These are phyloP conservation scores for Hyaloscypha variabilis DNA, from an alignment of 495 filamentous ascomycete species.

Conservation along the genomic window DNA sequence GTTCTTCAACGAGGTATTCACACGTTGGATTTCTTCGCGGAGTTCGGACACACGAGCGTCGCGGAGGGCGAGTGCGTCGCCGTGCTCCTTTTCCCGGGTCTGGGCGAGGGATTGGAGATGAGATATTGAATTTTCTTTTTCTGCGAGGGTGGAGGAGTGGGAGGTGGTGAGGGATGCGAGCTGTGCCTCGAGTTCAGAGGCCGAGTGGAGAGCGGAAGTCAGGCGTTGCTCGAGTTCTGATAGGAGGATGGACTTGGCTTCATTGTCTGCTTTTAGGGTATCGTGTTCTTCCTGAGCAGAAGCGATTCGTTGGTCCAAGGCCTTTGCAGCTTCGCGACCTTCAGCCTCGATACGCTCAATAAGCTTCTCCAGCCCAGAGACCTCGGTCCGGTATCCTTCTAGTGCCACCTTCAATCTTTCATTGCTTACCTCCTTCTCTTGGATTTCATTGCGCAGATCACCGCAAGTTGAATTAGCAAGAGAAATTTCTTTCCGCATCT, in stretches of 20 bases:
- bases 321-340: conserved; percentile 38
- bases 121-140: conserved; percentile 20
- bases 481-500: conserved; percentile 45
- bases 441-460: conserved; percentile 52
- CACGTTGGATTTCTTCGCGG: conserved; percentile 38
- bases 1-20: conserved; percentile 37
- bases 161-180: conserved; percentile 13
- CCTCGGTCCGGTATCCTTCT: conserved; percentile 64
- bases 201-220: background rate
- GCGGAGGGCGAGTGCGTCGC: conserved; percentile 42
- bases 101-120: conserved; percentile 1
- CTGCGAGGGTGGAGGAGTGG: conserved; percentile 1
- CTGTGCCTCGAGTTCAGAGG: conserved; percentile 20
- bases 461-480: conserved; percentile 46
- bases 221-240: conserved; percentile 42
- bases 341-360: conserved; percentile 62
- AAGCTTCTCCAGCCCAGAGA: conserved; percentile 61
- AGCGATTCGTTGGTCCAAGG: conserved; percentile 36
- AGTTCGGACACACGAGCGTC: conserved; percentile 47
- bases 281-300: conserved; percentile 29
- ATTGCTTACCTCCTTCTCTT: conserved; percentile 60
- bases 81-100: conserved; percentile 36
- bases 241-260: conserved; percentile 34
- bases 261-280: conserved; percentile 16
- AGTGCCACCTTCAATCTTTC: conserved; percentile 64